Base-by-base conservation (phyloP, 2,329 filamentous ascomycete species). In the Colletotrichum destructivum region DNA sequence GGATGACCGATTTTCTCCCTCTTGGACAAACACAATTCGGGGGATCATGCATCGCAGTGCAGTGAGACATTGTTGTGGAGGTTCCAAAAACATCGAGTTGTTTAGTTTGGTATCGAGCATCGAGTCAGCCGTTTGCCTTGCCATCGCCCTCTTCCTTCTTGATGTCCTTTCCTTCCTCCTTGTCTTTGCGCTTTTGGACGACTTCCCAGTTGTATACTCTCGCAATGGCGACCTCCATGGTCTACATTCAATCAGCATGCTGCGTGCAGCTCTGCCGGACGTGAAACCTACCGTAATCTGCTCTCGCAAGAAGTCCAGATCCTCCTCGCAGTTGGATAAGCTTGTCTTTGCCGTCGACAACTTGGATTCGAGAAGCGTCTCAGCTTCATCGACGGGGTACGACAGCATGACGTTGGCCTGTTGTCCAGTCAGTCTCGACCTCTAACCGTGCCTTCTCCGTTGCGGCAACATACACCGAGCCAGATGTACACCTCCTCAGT, bases 181-280 rank as follows among this genome's bases (percentile, higher is more conserved):
- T 96, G 73, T 98, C 95, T 86, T 98, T 98, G 76, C 96, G 88
- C 84, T 97, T 94, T 86, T 98, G 94, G 54, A 96, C 94, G 5
- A 99, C 95, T 79, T 99, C 96, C 96, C 96, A 98, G 83, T 99
- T 99, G 83, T 99, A 98, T n/a, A 99, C 95, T 75, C 96, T 89
- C 26, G 96, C 96, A 51, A 96, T 95, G 4, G 96, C 96, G 44
- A 99, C 96, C 83, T 99, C 96, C 86, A 99, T 92, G 0, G 95
- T 98, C 94, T 97, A 75, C n/a, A 52, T 31, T 69, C 9, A 70
- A 73, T 75, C 77, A 65, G 62, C 66, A 52, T 42, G 12, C 46
- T 38, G 56, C 44, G 62, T 46, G 40, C 11, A 15, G 23, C 21
- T n/a, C 15, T 0, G 2, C 16, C 23, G 18, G 18, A 66, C 47